phyloP scores from a whole-genome alignment of 306 rosid genomes.

The Carpinus fangiana region DNA sequence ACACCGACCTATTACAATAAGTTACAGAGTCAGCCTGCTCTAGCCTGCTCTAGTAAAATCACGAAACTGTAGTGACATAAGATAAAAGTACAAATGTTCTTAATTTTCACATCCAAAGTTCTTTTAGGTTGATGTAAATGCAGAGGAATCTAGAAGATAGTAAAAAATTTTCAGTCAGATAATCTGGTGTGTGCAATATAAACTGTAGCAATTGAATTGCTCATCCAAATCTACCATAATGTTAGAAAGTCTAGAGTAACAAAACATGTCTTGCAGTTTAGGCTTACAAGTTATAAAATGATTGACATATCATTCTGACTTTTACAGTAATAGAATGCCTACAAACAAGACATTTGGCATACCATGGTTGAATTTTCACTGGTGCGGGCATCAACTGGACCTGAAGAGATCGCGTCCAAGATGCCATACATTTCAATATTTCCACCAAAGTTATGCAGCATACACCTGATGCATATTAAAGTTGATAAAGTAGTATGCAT shows the following conservation, averaged over 20 bases:
- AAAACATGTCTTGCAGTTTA: background rate
- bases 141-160: background rate
- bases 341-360: constrained; percentile 23
- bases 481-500: constrained; percentile 13
- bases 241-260: background rate
- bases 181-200: background rate
- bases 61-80: constrained; percentile 7
- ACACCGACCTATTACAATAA: constrained; percentile 71
- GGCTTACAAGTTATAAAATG: constrained; percentile 17
- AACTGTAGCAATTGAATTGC: background rate
- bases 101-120: constrained; percentile 12
- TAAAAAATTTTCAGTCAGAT: constrained; percentile 1
- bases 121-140: constrained; percentile 16
- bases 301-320: background rate
- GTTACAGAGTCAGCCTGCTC: background rate
- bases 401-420: constrained; percentile 73
- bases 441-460: constrained; percentile 95
- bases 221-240: background rate
- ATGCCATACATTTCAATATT: constrained; percentile 96
- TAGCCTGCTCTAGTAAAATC: constrained; percentile 10
- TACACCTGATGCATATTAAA: constrained; percentile 60
- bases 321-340: background rate
- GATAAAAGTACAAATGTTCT: constrained; percentile 6
- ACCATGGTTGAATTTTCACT: constrained; percentile 93
- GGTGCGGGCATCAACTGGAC: constrained; percentile 83